Base-by-base conservation (phyloP, 345 rosid species). In the Citropsis articulata region DNA sequence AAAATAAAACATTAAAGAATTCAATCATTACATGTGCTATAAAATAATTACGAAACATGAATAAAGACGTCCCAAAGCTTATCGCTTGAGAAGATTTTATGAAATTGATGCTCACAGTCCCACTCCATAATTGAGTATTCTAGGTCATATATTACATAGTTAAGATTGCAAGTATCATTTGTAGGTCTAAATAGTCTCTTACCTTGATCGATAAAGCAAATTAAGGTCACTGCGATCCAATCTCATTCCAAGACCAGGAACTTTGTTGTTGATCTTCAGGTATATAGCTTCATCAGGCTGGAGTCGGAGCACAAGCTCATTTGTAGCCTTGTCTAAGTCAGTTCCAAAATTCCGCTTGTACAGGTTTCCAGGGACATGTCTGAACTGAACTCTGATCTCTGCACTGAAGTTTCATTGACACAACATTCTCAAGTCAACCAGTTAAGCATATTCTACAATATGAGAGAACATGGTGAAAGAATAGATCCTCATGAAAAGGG, bases 271-370 rank as follows among this genome's bases (percentile, higher is more conserved):
- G 83, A 94, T 91, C 92, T 89, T 94, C 66, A 94, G 84, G 87
- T 94, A 94, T 80, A 94, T 93, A 69, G 98, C 98, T 88, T 94
- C 98, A 84, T 94, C 98, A 69, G 98, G 98, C 82, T 93, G 98
- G 73, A 94, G 97, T 22, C 93, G 90, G 27, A 61, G 65, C 7
- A 61, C 65, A 10, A 25, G 19, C 31, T 25, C 65, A 61, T 61
- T 61, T 24, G 64, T 24, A 60, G 64, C 64, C 65, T 61, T 61
- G 31, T 25, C 30, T 24, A 27, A 61, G 27, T 61, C 33, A 12
- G 65, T 61, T 4, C 90, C 94, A 25, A 94, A 88, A 68, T 71
- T 91, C 19, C 81, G 85, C 86, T 84, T 93, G 92, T 93, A 94
- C 74, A 94, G 77, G 64, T 60, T 60, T 70, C 98, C 98, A 0